Evolutionary conservation across 2,329 filamentous ascomycete genomes (phyloP).

Genomic region (Fusarium zealandicum): DNA sequence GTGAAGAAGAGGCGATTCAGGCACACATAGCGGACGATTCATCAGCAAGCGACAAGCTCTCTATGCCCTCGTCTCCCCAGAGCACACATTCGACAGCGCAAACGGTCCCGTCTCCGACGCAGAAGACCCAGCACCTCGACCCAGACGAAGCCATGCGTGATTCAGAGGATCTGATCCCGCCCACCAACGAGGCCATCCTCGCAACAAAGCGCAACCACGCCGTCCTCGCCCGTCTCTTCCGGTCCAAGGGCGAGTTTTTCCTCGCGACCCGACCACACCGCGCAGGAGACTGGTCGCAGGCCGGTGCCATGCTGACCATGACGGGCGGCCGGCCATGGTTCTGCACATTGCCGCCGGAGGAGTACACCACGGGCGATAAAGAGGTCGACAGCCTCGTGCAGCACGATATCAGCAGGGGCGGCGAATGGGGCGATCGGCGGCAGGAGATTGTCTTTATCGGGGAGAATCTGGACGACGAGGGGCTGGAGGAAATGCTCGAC

Average conservation of each 20-base stretch:
- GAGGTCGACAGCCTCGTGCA: slow-evolving; percentile 57
- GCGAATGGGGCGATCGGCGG: slow-evolving; percentile 72
- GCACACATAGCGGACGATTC: too few relatives aligned
- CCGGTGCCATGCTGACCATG: slow-evolving; percentile 69
- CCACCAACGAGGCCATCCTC: slow-evolving; percentile 55
- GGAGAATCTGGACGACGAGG: slow-evolving; percentile 63
- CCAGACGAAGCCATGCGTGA: slow-evolving; percentile 32
- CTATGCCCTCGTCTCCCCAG: slow-evolving; percentile 30
- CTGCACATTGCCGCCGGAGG: slow-evolving; percentile 61
- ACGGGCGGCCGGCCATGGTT: slow-evolving; percentile 65
- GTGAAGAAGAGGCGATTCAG: slow-evolving; percentile 2
- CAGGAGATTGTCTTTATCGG: slow-evolving; percentile 80
- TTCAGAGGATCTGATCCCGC: slow-evolving; percentile 43
- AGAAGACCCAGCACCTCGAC: slow-evolving; percentile 19
- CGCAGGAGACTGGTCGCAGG: slow-evolving; percentile 68
- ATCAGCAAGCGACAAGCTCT: slow-evolving; percentile 27
- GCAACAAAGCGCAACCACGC: slow-evolving; percentile 63
- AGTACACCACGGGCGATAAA: slow-evolving; percentile 56
- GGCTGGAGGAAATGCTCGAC: slow-evolving; percentile 63
- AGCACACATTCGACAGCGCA: slow-evolving; percentile 36
- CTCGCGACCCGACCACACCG: slow-evolving; percentile 64
- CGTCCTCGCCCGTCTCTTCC: slow-evolving; percentile 62
- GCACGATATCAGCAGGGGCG: slow-evolving; percentile 60
- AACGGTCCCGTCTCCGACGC: slow-evolving; percentile 35
- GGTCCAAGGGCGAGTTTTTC: slow-evolving; percentile 69